A percentile compares a stretch with the other conserved stretches of the same genome.
phyloP scores from a whole-genome alignment of 192 early-diverging fungal genomes.

The Rhizophagus prolifer region DNA sequence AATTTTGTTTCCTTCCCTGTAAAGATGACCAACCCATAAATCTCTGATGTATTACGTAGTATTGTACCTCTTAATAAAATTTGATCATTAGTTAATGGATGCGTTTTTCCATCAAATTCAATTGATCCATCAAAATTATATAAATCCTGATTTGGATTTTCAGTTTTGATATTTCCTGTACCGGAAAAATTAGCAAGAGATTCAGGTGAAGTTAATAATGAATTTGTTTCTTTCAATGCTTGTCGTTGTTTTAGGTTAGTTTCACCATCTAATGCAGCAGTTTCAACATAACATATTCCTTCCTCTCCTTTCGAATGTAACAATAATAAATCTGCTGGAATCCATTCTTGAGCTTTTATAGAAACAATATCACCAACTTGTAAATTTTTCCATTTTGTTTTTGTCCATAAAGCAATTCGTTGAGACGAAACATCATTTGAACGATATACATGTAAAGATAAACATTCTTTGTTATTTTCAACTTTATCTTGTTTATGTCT shows the following conservation, averaged over 20 bases:
- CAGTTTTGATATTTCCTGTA: constrained; percentile 59
- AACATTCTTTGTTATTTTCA: constrained; percentile 60
- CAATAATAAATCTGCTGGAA: constrained; percentile 80
- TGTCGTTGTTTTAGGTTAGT: constrained; percentile 88
- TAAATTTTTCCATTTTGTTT: constrained; percentile 59
- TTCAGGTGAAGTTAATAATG: constrained; percentile 45
- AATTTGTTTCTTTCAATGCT: constrained; percentile 63
- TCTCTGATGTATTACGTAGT: constrained; percentile 76
- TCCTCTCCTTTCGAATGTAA: constrained; percentile 68
- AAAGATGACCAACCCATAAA: constrained; percentile 79
- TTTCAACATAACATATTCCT: constrained; percentile 84
- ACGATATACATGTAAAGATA: constrained; percentile 56
- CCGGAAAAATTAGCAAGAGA: constrained; percentile 51
- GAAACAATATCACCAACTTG: constrained; percentile 77
- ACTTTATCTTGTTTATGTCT: constrained; percentile 64
- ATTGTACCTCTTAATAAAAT: constrained; percentile 83
- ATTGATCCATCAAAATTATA: constrained; percentile 85
- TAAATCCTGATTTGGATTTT: constrained; percentile 75
- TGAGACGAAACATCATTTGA: constrained; percentile 50
- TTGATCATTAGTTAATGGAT: constrained; percentile 75
- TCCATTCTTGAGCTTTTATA: constrained; percentile 73
- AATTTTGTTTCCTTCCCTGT: constrained; percentile 71
- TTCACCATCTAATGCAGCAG: constrained; percentile 85
- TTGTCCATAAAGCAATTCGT: constrained; percentile 44
- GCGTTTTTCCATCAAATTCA: constrained; percentile 49